Evolutionary conservation across 2,329 filamentous ascomycete species (phyloP), one percentile per base, ranked within the genome.

Genomic region (Geosmithia morbida): DNA sequence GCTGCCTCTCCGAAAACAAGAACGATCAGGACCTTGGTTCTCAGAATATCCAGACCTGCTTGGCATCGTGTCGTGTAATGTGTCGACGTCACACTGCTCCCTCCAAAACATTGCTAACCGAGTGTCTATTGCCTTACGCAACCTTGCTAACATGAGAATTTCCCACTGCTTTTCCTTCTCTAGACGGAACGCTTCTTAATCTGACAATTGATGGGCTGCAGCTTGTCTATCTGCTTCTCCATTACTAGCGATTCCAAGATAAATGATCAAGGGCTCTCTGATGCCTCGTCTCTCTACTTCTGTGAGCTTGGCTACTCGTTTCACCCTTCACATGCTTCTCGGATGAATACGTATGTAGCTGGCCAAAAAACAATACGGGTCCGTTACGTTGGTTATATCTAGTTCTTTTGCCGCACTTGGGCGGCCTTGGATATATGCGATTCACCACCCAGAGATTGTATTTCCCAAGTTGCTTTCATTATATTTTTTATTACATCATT

Each of bases 261-360:
- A 46, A 65, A 76, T 55, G 50, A 41, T 45, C 49, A 45, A 68
- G 75, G 73, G 74, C 70, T 75, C 75, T 81, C 77, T 81, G 77
- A 79, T 66, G 69, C 71, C 71, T 62, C 55, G 58, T 59, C 37
- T 48, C 45, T 14, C 33, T 44, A 50, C 10, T 59, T 60, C 55
- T 50, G 52, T 55, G 49, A 57, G 78, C 70, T 61, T 63, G 72
- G 72, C 68, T 65, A 70, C 73, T 80, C 76, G 75, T 81, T 80
- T 77, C 70, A 72, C 75, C 71, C 74, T 70, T 68, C 56, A 81
- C 76, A 79, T 71, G 39, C 41, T 16, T 43, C 7, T 16, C 26
- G 10, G 8, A n/a, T 41, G 11, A 11, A 29, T 29, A 22, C 11
- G 13, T 37, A 16, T 37, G 14, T 37, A 11, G 11, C 13, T 37